Percentiles rank a stretch among this genome's conserved stretches.
phyloP scores from a whole-genome alignment of 345 rosid genomes.

The Cochlearia excelsa region DNA sequence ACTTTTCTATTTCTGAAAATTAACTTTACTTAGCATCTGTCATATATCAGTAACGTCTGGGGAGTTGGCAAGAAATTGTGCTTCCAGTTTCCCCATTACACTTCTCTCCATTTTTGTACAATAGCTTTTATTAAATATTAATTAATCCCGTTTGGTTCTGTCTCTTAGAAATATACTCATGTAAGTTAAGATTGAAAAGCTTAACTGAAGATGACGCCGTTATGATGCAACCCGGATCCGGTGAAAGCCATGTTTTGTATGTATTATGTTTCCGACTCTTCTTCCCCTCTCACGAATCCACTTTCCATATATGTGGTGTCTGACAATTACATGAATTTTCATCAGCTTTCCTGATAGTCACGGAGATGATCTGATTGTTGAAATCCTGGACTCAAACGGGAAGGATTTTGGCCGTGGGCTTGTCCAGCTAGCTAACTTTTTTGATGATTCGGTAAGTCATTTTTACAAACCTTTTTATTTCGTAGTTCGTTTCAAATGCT shows the following conservation, averaged over 20 bases:
- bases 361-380: constrained; percentile 92
- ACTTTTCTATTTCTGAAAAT: constrained; percentile 9
- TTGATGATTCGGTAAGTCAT: constrained; percentile 63
- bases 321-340: constrained; percentile 28
- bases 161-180: constrained; percentile 69
- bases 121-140: background rate
- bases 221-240: constrained; percentile 89
- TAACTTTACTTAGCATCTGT: background rate
- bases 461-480: constrained; percentile 13
- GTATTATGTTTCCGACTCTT: constrained; percentile 31
- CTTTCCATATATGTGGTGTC: constrained; percentile 23
- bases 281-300: constrained; percentile 20
- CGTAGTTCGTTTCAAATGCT: constrained; percentile 21
- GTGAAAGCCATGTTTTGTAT: constrained; percentile 94
- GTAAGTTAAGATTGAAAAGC: constrained; percentile 78
- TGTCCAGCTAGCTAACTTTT: constrained; percentile 76
- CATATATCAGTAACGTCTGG: background rate
- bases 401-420: constrained; percentile 83
- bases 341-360: constrained; percentile 92
- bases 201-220: constrained; percentile 71
- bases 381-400: constrained; percentile 83
- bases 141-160: constrained; percentile 17
- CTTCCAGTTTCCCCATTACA: background rate
- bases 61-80: background rate
- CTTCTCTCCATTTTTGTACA: constrained; percentile 4